Conservation (phyloP, 306 rosid species). For the Vigna reflexopilosa region DNA sequence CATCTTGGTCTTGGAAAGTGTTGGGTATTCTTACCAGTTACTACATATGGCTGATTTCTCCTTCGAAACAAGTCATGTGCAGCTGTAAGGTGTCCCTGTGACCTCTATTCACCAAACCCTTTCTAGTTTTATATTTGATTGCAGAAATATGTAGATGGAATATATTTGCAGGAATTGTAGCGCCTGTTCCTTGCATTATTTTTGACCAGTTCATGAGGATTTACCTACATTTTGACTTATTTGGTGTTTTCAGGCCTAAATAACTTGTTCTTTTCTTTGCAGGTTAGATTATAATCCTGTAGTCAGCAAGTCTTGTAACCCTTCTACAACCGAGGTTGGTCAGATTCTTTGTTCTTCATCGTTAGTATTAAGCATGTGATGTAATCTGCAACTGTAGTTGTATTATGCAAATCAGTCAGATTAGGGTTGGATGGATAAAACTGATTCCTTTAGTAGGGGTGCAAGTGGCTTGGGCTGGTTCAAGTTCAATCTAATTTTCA, state of each 20-base stretch:
- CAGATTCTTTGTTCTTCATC: conserved; percentile 20
- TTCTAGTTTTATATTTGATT: conserved; percentile 17
- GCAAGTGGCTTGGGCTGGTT: too few relatives aligned
- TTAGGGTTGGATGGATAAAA: background rate
- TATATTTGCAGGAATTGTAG: conserved; percentile 31
- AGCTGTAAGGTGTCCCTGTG: too few relatives aligned
- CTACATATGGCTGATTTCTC: too few relatives aligned
- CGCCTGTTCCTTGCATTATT: conserved; percentile 6
- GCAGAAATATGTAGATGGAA: conserved; percentile 15
- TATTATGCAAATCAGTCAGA: background rate
- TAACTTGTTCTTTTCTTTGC: conserved; percentile 49
- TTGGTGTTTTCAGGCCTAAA: conserved; percentile 20
- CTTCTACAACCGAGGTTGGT: conserved; percentile 59
- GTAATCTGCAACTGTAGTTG: background rate
- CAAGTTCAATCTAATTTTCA: too few relatives aligned
- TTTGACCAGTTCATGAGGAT: conserved; percentile 26
- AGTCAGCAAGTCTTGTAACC: conserved; percentile 45
- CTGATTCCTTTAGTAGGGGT: background rate
- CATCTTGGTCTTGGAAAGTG: conserved; percentile 31
- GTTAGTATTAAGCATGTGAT: background rate
- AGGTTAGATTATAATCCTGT: conserved; percentile 58
- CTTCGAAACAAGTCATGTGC: too few relatives aligned
- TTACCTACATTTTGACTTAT: conserved; percentile 3
- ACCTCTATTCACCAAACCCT: background rate
- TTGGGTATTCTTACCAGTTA: background rate